These are phyloP conservation scores for Agapanthus africanus DNA, from an alignment of 106 monocot genomes.

Conservation along the genomic window DNA sequence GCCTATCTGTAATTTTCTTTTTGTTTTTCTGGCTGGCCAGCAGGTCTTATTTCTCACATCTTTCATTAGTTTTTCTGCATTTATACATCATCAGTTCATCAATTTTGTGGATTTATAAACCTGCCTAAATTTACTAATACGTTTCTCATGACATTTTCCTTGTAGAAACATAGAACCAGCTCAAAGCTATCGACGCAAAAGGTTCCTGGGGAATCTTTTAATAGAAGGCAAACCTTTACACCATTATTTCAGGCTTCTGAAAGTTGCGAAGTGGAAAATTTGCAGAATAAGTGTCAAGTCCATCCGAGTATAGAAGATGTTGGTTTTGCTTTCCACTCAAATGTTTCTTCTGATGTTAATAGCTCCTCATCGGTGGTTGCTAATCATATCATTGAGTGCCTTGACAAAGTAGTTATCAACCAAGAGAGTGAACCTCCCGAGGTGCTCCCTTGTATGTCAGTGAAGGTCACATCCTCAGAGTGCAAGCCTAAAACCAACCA, in stretches of 20 bases:
- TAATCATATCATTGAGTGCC: slow-evolving; percentile 18
- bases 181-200: slow-evolving; percentile 46
- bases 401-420: slow-evolving; percentile 20
- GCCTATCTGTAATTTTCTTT: too few relatives aligned
- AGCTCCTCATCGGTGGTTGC: slow-evolving; percentile 6
- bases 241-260: slow-evolving; percentile 11
- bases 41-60: background rate
- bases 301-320: slow-evolving; percentile 12
- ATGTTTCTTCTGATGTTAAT: slow-evolving; percentile 5
- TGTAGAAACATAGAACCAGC: slow-evolving; percentile 56
- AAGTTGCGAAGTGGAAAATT: slow-evolving; percentile 22
- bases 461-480: background rate
- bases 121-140: background rate
- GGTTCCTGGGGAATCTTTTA: slow-evolving; percentile 27
- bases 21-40: too few relatives aligned
- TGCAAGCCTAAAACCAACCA: slow-evolving; percentile 5
- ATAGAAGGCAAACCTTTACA: slow-evolving; percentile 15
- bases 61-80: background rate
- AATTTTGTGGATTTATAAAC: background rate
- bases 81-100: background rate
- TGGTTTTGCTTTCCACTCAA: slow-evolving; percentile 9
- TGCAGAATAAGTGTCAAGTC: slow-evolving; percentile 7
- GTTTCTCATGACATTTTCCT: background rate
- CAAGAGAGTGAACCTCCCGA: slow-evolving; percentile 11
- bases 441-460: background rate